Evolutionary conservation across 2,329 filamentous ascomycete species (phyloP), one percentile per base, ranked within the genome.

Genomic region (Pseudogymnoascus sp.): DNA sequence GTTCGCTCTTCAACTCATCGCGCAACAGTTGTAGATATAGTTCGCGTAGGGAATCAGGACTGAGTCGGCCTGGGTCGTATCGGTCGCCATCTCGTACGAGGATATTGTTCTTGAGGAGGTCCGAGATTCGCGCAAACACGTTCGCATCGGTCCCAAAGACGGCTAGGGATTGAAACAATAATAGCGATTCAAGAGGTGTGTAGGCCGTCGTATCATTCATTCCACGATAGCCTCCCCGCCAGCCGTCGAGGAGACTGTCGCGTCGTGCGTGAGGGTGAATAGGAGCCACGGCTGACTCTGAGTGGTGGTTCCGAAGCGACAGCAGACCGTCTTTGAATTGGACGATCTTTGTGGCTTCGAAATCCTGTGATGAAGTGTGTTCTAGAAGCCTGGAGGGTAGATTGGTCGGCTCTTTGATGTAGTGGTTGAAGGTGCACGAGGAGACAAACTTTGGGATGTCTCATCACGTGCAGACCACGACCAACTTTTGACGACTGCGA

Each of bases 131-230:
- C 70, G 78, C 77, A 76, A 95, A 94, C 72, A 83, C 85, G 65
- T 80, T 74, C 60, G 84, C 78, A 67, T 85, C 82, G 67, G 86
- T 78, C 71, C 88, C 88, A 74, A 89, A 81, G 68, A 80, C 79
- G 67, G 86, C 82, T 66, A 95, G 82, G 64, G 87, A 87, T 76
- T 93, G 90, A 77, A 94, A 93, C 71, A 96, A 82, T 67, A 94
- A 83, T 65, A 95, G 82, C 72, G 87, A 89, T 82, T 96, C 92
- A 79, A 95, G 88, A 69, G 87, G 84, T 72, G 90, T 93, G 77
- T 94, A 92, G 71, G 81, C 79, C 72, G 84, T 81, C 75, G 76
- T 74, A 71, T 75, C 75, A 78, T 78, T 82, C 81, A 83, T 83
- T 74, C 78, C 80, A 78, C 78, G 73, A 72, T 74, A 75, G 72